phyloP scores from a whole-genome alignment of 768 basidiomycete species.

The Ramaria sp. region DNA sequence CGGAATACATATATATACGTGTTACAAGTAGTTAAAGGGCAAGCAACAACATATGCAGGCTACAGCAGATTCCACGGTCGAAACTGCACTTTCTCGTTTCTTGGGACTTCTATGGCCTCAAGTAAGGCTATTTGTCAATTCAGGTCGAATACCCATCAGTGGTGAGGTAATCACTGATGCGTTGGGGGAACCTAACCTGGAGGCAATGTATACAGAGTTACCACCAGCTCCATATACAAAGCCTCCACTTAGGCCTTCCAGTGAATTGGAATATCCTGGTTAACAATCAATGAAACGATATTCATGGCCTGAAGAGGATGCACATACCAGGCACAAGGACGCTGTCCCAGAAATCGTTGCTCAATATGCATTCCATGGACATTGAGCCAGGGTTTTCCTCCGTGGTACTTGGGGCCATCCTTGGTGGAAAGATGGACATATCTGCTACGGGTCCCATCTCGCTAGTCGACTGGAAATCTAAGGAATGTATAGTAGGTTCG shows the following conservation, averaged over 20 bases:
- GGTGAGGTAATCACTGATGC: neutral
- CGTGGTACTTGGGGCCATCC: constrained; percentile 49
- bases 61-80: neutral
- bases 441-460: constrained; percentile 83
- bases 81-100: neutral
- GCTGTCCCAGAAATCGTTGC: constrained; percentile 78
- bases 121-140: neutral
- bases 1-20: no score
- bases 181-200: constrained; percentile 43
- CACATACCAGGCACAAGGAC: constrained; percentile 74
- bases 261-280: constrained; percentile 64
- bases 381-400: constrained; percentile 36
- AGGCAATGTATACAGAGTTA: constrained; percentile 77
- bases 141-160: neutral
- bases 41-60: no score
- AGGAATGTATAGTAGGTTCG: neutral
- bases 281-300: neutral
- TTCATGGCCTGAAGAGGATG: neutral
- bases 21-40: no score
- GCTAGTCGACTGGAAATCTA: constrained; percentile 59
- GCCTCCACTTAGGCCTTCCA: constrained; percentile 77
- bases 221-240: constrained; percentile 71
- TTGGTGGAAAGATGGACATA: constrained; percentile 81
- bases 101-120: neutral
- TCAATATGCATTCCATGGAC: constrained; percentile 77